Evolutionary conservation across 2,329 filamentous ascomycete genomes (phyloP).

Genomic region (Tolypocladium nubicola): DNA sequence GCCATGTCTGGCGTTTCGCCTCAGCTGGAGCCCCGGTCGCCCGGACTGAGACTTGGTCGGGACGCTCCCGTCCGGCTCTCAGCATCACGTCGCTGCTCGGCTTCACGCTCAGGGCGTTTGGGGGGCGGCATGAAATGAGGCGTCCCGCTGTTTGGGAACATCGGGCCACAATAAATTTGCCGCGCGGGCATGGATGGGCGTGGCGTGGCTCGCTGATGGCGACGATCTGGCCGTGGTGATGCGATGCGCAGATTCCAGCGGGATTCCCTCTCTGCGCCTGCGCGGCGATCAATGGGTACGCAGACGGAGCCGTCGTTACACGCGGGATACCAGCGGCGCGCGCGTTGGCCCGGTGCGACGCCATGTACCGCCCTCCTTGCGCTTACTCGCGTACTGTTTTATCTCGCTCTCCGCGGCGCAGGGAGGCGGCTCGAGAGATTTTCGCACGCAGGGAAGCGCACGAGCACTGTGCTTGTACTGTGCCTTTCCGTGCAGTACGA

Average conservation of each 20-base stretch:
- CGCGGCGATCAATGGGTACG: too few relatives aligned
- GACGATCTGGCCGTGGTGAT: not conserved
- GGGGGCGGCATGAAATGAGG: not conserved
- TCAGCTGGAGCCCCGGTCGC: not conserved
- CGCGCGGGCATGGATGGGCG: not conserved
- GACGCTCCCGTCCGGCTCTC: too few relatives aligned
- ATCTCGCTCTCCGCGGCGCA: not conserved
- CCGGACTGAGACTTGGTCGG: not conserved
- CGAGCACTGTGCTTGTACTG: too few relatives aligned
- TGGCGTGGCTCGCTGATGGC: not conserved
- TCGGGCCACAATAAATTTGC: not conserved
- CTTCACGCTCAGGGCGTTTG: too few relatives aligned
- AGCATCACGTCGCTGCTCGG: too few relatives aligned
- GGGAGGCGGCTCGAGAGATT: not conserved
- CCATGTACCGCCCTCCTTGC: not conserved
- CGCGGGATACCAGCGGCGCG: not conserved
- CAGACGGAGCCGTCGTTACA: too few relatives aligned
- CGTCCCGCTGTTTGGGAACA: not conserved
- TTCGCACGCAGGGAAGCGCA: not conserved
- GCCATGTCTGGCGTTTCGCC: not conserved
- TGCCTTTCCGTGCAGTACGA: too few relatives aligned
- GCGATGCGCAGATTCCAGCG: not conserved
- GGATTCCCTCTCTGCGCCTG: too few relatives aligned
- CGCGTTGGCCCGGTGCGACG: not conserved
- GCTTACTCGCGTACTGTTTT: not conserved